Evolutionary conservation across 108 stramenopile genomes (phyloP).

Genomic region (Cylindrotheca fusiformis): DNA sequence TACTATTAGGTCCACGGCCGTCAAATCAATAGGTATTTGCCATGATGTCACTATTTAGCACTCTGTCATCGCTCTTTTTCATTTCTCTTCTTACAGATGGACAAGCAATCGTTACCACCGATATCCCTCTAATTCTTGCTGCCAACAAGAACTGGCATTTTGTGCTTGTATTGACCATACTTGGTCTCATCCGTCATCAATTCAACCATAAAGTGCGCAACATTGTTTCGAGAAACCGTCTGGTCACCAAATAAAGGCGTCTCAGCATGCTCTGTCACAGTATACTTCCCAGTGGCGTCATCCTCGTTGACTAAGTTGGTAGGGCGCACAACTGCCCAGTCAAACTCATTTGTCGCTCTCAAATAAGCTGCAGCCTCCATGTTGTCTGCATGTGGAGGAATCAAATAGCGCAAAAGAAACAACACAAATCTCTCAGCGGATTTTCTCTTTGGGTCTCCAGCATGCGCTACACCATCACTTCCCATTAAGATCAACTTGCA

Average conservation of each 20-base stretch:
- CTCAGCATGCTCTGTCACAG: too few relatives aligned
- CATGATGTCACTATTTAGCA: too few relatives aligned
- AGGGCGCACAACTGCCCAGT: conserved; percentile 63
- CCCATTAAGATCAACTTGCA: conserved; percentile 54
- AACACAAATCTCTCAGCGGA: conserved; percentile 33
- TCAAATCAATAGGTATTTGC: too few relatives aligned
- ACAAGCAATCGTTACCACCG: too few relatives aligned
- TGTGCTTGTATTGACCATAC: conserved; percentile 23
- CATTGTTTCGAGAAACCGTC: conserved; percentile 17
- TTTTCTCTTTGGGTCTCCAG: conserved; percentile 33
- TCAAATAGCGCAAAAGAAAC: conserved; percentile 28
- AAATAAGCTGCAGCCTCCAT: conserved; percentile 51
- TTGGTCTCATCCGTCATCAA: conserved; percentile 4
- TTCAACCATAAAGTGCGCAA: conserved; percentile 31
- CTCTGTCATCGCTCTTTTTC: too few relatives aligned
- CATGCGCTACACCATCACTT: conserved; percentile 53
- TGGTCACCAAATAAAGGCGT: conserved; percentile 30
- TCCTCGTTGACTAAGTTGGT: conserved; percentile 54
- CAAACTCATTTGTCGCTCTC: neutral
- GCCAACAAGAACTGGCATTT: conserved; percentile 36
- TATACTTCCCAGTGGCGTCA: conserved; percentile 6
- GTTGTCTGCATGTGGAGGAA: conserved; percentile 64
- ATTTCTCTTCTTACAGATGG: too few relatives aligned
- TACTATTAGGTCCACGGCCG: too few relatives aligned
- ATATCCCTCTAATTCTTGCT: too few relatives aligned